Percentiles rank a stretch among this genome's conserved stretches.
These are phyloP conservation scores for Corylus americana DNA, from an alignment of 306 rosid genomes.

Conservation along the genomic window DNA sequence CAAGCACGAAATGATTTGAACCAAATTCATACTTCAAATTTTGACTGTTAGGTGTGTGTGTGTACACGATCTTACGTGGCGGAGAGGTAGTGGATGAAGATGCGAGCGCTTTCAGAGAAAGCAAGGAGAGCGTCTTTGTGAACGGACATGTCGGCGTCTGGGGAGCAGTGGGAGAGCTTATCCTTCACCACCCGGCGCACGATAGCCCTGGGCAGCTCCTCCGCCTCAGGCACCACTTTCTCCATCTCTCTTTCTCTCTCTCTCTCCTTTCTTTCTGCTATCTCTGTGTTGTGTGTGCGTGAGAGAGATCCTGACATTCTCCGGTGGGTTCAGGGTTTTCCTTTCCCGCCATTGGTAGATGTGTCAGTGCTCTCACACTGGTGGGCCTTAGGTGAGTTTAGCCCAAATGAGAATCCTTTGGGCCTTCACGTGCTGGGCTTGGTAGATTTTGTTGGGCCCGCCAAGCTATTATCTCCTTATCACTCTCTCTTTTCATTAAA, in stretches of 20 bases:
- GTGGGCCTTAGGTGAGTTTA: too few species aligned
- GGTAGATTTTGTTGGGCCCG: too few species aligned
- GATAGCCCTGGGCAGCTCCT: constrained; percentile 78
- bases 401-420: too few species aligned
- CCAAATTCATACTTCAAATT: too few species aligned
- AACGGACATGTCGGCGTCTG: constrained; percentile 58
- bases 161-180: constrained; percentile 67
- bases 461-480: too few species aligned
- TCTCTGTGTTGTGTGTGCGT: background rate
- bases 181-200: constrained; percentile 96
- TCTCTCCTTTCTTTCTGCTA: constrained; percentile 24
- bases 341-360: too few species aligned
- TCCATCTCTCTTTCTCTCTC: constrained; percentile 43
- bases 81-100: constrained; percentile 91
- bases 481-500: too few species aligned
- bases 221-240: constrained; percentile 49
- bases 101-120: constrained; percentile 81
- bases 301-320: background rate
- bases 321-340: background rate
- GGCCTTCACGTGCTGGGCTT: too few species aligned
- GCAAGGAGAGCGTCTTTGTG: constrained; percentile 80
- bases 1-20: background rate
- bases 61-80: constrained; percentile 56
- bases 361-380: too few species aligned
- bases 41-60: background rate